Percentiles rank a stretch among this genome's conserved stretches.
Conservation (phyloP, 805 yeast species). For the Teunomyces tritomae region DNA sequence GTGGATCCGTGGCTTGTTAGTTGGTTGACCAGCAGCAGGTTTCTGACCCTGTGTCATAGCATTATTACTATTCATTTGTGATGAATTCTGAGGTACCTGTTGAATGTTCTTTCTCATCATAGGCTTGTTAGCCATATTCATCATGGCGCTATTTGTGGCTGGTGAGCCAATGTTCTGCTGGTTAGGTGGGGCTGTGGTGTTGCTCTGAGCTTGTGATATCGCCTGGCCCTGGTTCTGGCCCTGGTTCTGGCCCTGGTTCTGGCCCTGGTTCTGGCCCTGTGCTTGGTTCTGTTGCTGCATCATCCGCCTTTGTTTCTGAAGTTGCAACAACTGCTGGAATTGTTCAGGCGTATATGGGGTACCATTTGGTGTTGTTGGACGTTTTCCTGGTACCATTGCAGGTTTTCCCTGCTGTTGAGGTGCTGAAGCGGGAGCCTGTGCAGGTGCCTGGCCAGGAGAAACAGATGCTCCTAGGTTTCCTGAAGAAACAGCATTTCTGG, state of each 20-base stretch:
- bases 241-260: conserved; percentile 1
- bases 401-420: conserved; percentile 8
- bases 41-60: background rate
- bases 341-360: conserved; percentile 61
- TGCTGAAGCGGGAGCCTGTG: conserved; percentile 1
- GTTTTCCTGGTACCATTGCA: conserved; percentile 10
- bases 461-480: conserved; percentile 3
- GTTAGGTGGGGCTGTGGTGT: background rate
- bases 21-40: background rate
- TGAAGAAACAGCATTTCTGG: conserved; percentile 1
- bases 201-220: conserved; percentile 2
- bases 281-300: conserved; percentile 42
- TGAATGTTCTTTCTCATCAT: background rate
- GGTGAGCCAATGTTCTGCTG: conserved; percentile 4
- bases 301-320: conserved; percentile 49
- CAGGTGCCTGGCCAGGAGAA: background rate
- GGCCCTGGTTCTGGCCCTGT: conserved; percentile 1
- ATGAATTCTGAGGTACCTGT: background rate
- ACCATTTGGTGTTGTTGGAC: conserved; percentile 53
- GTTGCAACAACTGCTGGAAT: conserved; percentile 53
- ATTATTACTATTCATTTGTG: background rate
- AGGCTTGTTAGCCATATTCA: background rate
- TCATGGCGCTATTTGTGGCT: background rate
- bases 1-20: conserved; percentile 31
- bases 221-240: background rate